Conservation (phyloP, 345 rosid species). For the Eucalyptus brandiana region DNA sequence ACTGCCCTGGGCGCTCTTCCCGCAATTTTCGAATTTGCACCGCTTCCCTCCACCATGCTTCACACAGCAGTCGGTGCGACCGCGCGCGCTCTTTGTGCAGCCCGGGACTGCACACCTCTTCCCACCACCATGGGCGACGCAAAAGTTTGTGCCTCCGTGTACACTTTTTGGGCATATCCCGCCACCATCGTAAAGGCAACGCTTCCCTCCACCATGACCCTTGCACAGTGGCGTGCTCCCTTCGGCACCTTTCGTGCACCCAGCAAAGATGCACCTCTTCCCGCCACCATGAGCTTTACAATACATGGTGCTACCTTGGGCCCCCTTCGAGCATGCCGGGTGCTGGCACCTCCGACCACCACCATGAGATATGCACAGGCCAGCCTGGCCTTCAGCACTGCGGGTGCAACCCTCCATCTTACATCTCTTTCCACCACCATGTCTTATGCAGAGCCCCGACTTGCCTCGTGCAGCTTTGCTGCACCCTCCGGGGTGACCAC, state of each 20-base stretch:
- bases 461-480: constrained; percentile 86
- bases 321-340: constrained; percentile 58
- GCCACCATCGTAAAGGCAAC: constrained; percentile 85
- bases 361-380: constrained; percentile 93
- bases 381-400: constrained; percentile 96
- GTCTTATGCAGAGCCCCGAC: constrained; percentile 90
- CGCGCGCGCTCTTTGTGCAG: constrained; percentile 95
- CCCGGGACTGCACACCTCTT: constrained; percentile 81
- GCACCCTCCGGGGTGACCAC: constrained; percentile 65
- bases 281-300: constrained; percentile 99
- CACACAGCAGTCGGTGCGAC: constrained; percentile 90
- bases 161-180: constrained; percentile 97
- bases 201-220: constrained; percentile 96
- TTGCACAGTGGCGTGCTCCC: constrained; percentile 95
- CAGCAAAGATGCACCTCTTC: constrained; percentile 80
- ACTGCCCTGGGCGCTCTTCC: constrained; percentile 97
- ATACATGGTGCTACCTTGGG: constrained; percentile 89
- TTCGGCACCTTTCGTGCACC: constrained; percentile 92
- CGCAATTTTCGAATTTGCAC: constrained; percentile 53
- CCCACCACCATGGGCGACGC: constrained; percentile 97
- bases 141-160: constrained; percentile 87
- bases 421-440: constrained; percentile 97
- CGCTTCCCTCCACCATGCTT: constrained; percentile 93
- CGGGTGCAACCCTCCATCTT: constrained; percentile 65
- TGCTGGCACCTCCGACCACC: constrained; percentile 88